Conservation (phyloP, 192 early-diverging fungal species). For the Funneliformis geosporum region DNA sequence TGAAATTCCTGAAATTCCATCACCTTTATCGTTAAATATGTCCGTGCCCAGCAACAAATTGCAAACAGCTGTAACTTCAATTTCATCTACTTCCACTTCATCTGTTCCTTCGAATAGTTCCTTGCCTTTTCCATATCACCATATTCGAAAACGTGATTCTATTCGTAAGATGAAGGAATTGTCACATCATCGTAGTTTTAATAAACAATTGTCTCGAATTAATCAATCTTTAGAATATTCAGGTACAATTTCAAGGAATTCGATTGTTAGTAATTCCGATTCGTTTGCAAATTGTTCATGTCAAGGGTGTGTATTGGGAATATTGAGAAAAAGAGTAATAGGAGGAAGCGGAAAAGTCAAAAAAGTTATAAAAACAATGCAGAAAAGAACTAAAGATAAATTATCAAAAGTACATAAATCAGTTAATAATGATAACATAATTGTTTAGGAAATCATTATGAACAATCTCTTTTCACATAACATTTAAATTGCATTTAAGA, state of each 20-base stretch:
- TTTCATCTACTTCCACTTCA: too few relatives aligned
- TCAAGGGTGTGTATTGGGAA: not conserved
- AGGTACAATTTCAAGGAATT: not conserved
- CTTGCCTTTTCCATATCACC: constrained; percentile 21
- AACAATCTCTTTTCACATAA: not conserved
- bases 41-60: not conserved
- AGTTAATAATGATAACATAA: not conserved
- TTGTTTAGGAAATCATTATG: not conserved
- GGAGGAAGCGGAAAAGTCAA: not conserved
- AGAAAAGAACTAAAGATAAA: not conserved
- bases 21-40: not conserved
- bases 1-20: not conserved
- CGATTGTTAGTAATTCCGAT: not conserved
- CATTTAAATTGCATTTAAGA: not conserved
- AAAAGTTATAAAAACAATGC: not conserved
- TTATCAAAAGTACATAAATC: not conserved
- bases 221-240: not conserved
- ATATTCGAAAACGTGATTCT: constrained; percentile 12
- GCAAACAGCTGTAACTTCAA: not conserved
- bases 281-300: not conserved
- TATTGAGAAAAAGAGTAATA: not conserved
- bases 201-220: not conserved
- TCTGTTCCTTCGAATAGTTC: not conserved
- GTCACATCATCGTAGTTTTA: constrained; percentile 6
- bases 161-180: not conserved